Evolutionary conservation across 768 basidiomycete genomes (phyloP), one percentile per base, ranked within the genome.

Genomic region (Lentinula guzmanii): DNA sequence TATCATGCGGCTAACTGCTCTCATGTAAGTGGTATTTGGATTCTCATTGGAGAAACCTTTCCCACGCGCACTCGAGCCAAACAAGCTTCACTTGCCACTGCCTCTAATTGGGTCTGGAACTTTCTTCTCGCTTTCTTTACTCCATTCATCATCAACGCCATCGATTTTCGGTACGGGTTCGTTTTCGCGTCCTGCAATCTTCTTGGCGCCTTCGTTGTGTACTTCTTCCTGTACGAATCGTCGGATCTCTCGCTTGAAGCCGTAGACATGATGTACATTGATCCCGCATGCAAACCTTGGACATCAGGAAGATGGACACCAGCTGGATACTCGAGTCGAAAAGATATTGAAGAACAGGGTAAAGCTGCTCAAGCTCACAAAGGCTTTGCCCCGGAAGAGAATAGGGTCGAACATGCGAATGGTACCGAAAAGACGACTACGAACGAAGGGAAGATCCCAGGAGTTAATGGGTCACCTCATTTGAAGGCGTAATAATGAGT

Each of bases 41-140:
- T 91, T 67, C 76, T 90, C 18, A 87, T 86, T 60, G 89, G 87
- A 41, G 89, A 91, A 71, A 88, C 86, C 1, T 90, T 89, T 77
- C 84, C 87, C 0, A 89, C 85, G 9, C 78, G 86, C 24, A 87
- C 87, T 4, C 81, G 88, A 58, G 83, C 87, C 4, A 86, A 88
- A 69, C 89, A 90, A 69, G 87, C 82, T 4, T 82, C 86, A 41
- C 71, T 91, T 43, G 78, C 87, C 1, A 88, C 86, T 1, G 79
- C 85, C 0, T 72, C 77, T 35, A 89, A 87, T 70, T 89, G 87
- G 82, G 70, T 81, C 3, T 89, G 82, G 82, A 86, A 87, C 69
- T 87, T 88, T 76, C 74, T 88, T 41, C 73, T 89, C 59, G 87
- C 86, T 0, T 90, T 90, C 80, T 89, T 89, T 75, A 90, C 88